Percentiles rank a stretch among this genome's conserved stretches.
phyloP scores from a whole-genome alignment of 1,284 basidiomycete species.

The Leccinum subatratum region DNA sequence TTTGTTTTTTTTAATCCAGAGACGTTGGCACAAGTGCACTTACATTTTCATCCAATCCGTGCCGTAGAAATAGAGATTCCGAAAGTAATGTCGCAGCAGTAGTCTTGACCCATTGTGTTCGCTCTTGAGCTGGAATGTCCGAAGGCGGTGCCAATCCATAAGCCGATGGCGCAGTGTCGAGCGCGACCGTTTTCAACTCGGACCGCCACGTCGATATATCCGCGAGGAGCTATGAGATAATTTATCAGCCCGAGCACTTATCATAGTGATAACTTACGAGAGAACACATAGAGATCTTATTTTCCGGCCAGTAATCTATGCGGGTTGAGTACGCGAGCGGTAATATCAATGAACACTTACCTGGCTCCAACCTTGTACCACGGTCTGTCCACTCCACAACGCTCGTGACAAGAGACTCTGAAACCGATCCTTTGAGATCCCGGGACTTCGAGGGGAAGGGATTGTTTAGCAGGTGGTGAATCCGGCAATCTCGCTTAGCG shows the following conservation, averaged over 20 bases:
- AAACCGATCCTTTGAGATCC: background rate
- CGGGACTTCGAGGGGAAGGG: conserved; percentile 1
- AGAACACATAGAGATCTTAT: background rate
- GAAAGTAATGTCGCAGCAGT: background rate
- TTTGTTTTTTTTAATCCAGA: background rate
- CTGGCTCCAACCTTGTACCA: background rate
- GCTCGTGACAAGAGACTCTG: background rate
- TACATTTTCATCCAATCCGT: background rate
- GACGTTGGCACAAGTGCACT: background rate
- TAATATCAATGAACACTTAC: background rate
- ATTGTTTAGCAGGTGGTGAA: background rate
- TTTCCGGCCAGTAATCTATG: background rate
- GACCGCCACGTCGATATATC: background rate
- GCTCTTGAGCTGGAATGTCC: background rate
- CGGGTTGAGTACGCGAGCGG: background rate
- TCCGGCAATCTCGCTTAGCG: background rate
- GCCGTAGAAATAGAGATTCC: background rate
- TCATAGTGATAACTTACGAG: background rate
- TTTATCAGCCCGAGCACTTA: background rate
- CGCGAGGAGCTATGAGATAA: background rate
- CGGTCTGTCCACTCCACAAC: background rate
- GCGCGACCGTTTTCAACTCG: background rate
- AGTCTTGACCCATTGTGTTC: background rate
- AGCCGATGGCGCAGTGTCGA: background rate
- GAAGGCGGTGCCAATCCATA: background rate